These are phyloP conservation scores for Aspergillus olivimuriae DNA, from an alignment of 495 filamentous ascomycete genomes.

Conservation along the genomic window DNA sequence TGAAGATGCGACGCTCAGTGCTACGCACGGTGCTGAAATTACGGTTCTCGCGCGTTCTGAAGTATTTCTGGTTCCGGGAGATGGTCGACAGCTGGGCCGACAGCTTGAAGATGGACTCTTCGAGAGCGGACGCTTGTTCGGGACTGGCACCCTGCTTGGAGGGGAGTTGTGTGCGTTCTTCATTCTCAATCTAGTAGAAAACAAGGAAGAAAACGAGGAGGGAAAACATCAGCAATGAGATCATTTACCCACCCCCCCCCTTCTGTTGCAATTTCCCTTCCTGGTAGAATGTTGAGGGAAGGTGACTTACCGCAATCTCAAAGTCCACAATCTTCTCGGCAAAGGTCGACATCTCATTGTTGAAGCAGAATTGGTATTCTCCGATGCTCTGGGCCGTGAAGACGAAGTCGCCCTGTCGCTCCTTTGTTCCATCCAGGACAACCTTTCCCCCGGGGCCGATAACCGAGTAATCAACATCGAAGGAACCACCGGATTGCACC, in stretches of 20 bases:
- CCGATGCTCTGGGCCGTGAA: slow-evolving; percentile 92
- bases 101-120: slow-evolving; percentile 94
- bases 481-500: slow-evolving; percentile 95
- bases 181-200: slow-evolving; percentile 77
- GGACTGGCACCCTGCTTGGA: slow-evolving; percentile 85
- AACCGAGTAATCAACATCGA: slow-evolving; percentile 92
- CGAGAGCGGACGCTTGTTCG: slow-evolving; percentile 84
- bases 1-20: slow-evolving; percentile 92
- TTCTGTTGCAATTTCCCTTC: neutral
- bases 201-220: slow-evolving; percentile 8
- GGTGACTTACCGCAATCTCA: slow-evolving; percentile 88
- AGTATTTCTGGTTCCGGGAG: slow-evolving; percentile 97
- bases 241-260: neutral
- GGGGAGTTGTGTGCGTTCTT: slow-evolving; percentile 72
- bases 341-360: slow-evolving; percentile 97
- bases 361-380: slow-evolving; percentile 96
- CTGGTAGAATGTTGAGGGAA: too few relatives aligned
- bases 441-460: slow-evolving; percentile 74
- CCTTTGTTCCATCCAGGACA: slow-evolving; percentile 82
- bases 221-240: neutral
- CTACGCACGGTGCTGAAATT: slow-evolving; percentile 98
- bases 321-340: slow-evolving; percentile 98
- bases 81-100: slow-evolving; percentile 94
- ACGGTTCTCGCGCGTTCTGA: slow-evolving; percentile 96
- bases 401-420: slow-evolving; percentile 95